Evolutionary conservation across 371 early-diverging fungal species (phyloP), one percentile per base, ranked within the genome.

Genomic region (Syncephalastrum racemosum): DNA sequence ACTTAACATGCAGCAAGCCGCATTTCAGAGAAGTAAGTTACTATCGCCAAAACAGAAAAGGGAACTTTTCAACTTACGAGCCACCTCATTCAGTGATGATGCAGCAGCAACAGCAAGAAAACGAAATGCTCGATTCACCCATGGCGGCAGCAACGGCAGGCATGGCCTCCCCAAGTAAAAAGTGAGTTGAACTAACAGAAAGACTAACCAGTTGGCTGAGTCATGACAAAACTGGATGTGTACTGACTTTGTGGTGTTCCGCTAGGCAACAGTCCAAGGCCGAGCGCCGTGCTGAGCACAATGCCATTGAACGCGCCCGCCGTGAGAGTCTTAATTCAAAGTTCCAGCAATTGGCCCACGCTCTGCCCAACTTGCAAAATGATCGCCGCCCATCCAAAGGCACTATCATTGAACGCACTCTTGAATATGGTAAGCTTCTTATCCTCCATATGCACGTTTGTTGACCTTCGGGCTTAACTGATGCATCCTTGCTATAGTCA

Each of bases 241-340:
- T n/a, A 27, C 7, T 27, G 27, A 27, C 27, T 27, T 27, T 27
- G 27, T 0, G 27, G 27, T 27, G 27, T 27, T 4, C 7, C 2
- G 2, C 7, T 27, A 27, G 27, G 7, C 27, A 27, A 27, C 58
- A 50, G 31, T 59, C 58, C 43, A 69, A 76, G 54, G 86, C 85
- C 8, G 83, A 87, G 58, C 75, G 78, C 59, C 76, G 89, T 24
- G 89, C 87, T 31, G 85, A 80, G 46, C 90, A 89, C 61, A 89
- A 89, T 63, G 90, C 90, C 15, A 86, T 87, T 55, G 90, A 89
- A 63, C 77, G 90, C 36, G 87, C 87, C 25, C 73, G 90, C 31
- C 82, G 90, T 46, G 90, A 89, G 71, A 80, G 70, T 25, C 75
- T 89, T 39, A 88, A 88, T 66, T 71, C 79, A 16, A 81, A 84